Percentiles rank a stretch among this genome's conserved stretches.
Evolutionary conservation across 2,329 filamentous ascomycete genomes (phyloP).

Genomic region (Cladosporium sp.): DNA sequence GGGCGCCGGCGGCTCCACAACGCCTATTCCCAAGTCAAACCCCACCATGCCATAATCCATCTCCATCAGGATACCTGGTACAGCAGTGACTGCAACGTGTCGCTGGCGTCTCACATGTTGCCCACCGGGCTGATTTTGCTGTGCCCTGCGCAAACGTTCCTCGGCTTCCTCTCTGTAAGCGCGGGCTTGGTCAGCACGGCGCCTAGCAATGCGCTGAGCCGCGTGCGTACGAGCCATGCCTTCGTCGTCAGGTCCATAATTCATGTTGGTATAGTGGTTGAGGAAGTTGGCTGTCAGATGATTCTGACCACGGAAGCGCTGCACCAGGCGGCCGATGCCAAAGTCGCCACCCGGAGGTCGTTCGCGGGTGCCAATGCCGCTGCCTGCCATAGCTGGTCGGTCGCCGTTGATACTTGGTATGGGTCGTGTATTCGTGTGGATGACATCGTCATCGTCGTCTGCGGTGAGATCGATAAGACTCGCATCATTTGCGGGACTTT

Average conservation of each 20-base stretch:
- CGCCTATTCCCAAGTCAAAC: constrained; percentile 46
- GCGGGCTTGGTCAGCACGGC: not conserved
- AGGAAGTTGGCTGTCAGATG: not conserved
- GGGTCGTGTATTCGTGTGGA: constrained; percentile 29
- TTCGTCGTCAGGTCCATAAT: not conserved
- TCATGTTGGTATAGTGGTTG: not conserved
- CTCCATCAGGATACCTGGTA: constrained; percentile 22
- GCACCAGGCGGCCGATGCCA: constrained; percentile 12
- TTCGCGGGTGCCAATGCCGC: constrained; percentile 16
- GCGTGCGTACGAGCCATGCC: not conserved
- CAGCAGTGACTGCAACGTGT: not conserved
- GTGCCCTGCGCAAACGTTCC: not conserved
- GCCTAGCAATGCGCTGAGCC: not conserved
- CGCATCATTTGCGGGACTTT: constrained; percentile 8
- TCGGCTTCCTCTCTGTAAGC: not conserved
- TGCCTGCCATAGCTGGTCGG: constrained; percentile 26
- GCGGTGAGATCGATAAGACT: constrained; percentile 38
- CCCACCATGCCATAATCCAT: constrained; percentile 46
- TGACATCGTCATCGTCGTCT: constrained; percentile 37
- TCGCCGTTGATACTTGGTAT: constrained; percentile 30
- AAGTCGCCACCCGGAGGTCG: not conserved
- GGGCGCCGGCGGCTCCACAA: constrained; percentile 37
- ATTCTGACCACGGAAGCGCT: constrained; percentile 2
- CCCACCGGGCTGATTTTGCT: not conserved
- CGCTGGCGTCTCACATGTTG: not conserved